Evolutionary conservation across 2,329 filamentous ascomycete species (phyloP).

Genomic region (Talaromyces pinophilus): DNA sequence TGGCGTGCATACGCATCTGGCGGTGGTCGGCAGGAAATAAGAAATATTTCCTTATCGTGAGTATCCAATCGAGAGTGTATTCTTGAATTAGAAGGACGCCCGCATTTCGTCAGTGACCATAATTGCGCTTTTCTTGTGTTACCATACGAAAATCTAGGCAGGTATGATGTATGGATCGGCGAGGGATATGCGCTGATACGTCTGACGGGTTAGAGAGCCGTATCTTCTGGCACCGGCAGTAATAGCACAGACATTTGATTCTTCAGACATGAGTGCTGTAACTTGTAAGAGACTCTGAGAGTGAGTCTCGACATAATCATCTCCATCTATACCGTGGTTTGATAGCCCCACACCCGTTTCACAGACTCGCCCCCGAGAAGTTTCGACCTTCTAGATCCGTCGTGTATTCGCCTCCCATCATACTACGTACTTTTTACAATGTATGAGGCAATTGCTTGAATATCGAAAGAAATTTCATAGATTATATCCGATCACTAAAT

Average conservation of each 20-base stretch:
- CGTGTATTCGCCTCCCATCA: background rate
- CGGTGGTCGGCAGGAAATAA: background rate
- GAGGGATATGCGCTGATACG: background rate
- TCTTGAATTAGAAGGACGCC: background rate
- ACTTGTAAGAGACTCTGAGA: no score
- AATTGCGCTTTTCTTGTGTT: background rate
- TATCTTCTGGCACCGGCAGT: background rate
- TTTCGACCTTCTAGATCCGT: background rate
- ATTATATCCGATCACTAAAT: background rate
- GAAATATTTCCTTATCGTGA: background rate
- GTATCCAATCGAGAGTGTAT: background rate
- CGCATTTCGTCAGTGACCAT: background rate
- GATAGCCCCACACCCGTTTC: background rate
- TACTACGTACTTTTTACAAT: background rate
- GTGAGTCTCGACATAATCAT: background rate
- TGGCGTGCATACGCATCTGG: background rate
- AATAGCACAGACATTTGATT: no score
- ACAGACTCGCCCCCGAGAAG: background rate
- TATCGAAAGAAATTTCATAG: background rate
- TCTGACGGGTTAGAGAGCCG: background rate
- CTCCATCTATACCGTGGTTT: background rate
- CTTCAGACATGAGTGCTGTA: background rate
- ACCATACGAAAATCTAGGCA: background rate
- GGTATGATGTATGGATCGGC: conserved; percentile 8
- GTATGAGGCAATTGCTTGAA: background rate